These are phyloP conservation scores for Esteya vermicola DNA, from an alignment of 2,329 filamentous ascomycete genomes.

Conservation along the genomic window DNA sequence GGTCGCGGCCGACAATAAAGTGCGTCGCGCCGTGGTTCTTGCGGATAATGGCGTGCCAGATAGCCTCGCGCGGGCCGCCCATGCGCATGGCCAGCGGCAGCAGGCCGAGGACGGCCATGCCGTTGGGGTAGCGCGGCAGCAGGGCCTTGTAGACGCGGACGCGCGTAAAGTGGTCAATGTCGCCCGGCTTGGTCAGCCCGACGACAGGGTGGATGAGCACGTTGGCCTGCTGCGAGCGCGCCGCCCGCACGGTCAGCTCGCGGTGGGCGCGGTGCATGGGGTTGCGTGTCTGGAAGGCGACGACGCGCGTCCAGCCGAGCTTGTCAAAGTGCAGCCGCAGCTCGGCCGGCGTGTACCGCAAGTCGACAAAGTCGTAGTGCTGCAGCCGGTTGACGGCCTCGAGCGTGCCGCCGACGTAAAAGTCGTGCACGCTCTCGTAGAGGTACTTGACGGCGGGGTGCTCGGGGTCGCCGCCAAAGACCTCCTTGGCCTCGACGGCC, in stretches of 20 bases:
- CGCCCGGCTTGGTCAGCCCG: constrained; percentile 94
- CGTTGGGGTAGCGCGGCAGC: constrained; percentile 92
- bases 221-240: constrained; percentile 90
- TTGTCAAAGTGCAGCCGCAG: constrained; percentile 96
- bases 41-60: constrained; percentile 99
- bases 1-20: constrained; percentile 98
- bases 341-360: constrained; percentile 91
- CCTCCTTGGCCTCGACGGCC: constrained; percentile 77
- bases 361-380: constrained; percentile 97
- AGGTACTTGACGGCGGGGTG: constrained; percentile 92
- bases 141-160: constrained; percentile 98
- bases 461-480: constrained; percentile 83
- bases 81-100: constrained; percentile 97
- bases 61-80: constrained; percentile 93
- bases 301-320: constrained; percentile 94
- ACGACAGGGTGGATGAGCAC: constrained; percentile 98
- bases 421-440: constrained; percentile 65
- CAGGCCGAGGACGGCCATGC: constrained; percentile 93
- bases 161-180: constrained; percentile 99
- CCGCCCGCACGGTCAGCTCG: constrained; percentile 93
- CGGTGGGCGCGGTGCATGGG: constrained; percentile 98
- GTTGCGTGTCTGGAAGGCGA: constrained; percentile 98
- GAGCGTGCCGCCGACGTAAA: constrained; percentile 90
- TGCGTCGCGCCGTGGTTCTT: constrained; percentile 99
- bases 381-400: constrained; percentile 89